Evolutionary conservation across 768 basidiomycete genomes (phyloP).

Genomic region (Dendrothele bispora): DNA sequence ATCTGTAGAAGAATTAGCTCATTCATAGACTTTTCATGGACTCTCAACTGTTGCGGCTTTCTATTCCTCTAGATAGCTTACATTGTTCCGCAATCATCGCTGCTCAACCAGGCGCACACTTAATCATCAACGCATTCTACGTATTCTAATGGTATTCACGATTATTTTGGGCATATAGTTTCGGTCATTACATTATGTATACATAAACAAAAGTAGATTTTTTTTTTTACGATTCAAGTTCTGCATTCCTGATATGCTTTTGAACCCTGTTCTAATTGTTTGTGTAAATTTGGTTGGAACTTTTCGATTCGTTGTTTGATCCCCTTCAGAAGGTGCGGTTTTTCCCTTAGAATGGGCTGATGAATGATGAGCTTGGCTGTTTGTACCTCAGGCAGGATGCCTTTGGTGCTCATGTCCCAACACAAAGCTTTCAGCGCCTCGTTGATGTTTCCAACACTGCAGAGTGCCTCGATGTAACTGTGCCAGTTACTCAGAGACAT

Average conservation of each 20-base stretch:
- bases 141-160: conserved; percentile 21
- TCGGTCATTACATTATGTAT: conserved; percentile 3
- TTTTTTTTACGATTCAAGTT: too few species aligned
- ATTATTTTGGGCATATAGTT: neutral
- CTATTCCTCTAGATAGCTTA: conserved; percentile 51
- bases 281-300: conserved; percentile 25
- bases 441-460: conserved; percentile 61
- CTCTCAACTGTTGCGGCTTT: conserved; percentile 34
- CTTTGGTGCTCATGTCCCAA: conserved; percentile 57
- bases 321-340: conserved; percentile 39
- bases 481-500: conserved; percentile 77
- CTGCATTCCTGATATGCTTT: neutral
- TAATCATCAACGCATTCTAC: conserved; percentile 22
- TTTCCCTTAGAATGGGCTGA: conserved; percentile 39
- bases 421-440: conserved; percentile 69
- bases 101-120: conserved; percentile 70
- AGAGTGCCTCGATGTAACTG: conserved; percentile 84
- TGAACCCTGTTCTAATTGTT: neutral
- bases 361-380: conserved; percentile 35
- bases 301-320: conserved; percentile 46
- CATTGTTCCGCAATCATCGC: conserved; percentile 34
- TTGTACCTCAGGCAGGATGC: conserved; percentile 47
- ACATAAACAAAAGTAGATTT: neutral
- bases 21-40: conserved; percentile 21
- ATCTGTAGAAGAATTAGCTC: conserved; percentile 75